Conservation (phyloP, 768 basidiomycete genomes). For the Leccinum truebloodii region DNA sequence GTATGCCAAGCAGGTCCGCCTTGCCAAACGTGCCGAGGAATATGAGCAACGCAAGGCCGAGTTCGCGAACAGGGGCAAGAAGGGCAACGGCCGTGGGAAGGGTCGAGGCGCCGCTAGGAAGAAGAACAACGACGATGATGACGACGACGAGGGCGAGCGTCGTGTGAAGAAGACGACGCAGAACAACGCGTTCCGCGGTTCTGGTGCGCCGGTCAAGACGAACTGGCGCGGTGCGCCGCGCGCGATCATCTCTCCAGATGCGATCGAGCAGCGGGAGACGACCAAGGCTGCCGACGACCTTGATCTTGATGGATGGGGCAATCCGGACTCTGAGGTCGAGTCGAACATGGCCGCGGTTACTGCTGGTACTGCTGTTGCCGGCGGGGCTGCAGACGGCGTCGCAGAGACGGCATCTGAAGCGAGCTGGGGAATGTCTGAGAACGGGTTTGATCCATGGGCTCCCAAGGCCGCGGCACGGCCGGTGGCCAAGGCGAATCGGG, state of each 20-base stretch:
- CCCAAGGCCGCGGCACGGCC: not conserved
- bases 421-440: slow-evolving; percentile 27
- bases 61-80: slow-evolving; percentile 24
- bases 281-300: slow-evolving; percentile 6
- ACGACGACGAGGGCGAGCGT: not conserved
- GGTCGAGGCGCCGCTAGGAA: slow-evolving; percentile 8
- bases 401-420: slow-evolving; percentile 19
- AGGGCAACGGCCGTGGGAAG: slow-evolving; percentile 13
- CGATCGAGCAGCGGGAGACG: slow-evolving; percentile 27
- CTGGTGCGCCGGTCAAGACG: slow-evolving; percentile 33
- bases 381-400: not conserved
- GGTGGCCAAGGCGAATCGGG: slow-evolving; percentile 6
- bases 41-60: slow-evolving; percentile 19
- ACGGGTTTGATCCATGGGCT: slow-evolving; percentile 26
- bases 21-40: slow-evolving; percentile 17
- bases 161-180: slow-evolving; percentile 3
- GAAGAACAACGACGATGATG: slow-evolving; percentile 10
- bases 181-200: slow-evolving; percentile 27
- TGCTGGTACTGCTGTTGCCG: not conserved
- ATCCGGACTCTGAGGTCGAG: slow-evolving; percentile 17
- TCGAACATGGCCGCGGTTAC: not conserved
- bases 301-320: slow-evolving; percentile 22
- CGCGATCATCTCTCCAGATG: slow-evolving; percentile 26
- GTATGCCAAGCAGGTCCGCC: slow-evolving; percentile 31
- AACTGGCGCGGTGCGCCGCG: slow-evolving; percentile 33